Percentiles rank a stretch among this genome's conserved stretches.
phyloP scores from a whole-genome alignment of 495 filamentous ascomycete species.

The Aspergillus carlsbadensis region DNA sequence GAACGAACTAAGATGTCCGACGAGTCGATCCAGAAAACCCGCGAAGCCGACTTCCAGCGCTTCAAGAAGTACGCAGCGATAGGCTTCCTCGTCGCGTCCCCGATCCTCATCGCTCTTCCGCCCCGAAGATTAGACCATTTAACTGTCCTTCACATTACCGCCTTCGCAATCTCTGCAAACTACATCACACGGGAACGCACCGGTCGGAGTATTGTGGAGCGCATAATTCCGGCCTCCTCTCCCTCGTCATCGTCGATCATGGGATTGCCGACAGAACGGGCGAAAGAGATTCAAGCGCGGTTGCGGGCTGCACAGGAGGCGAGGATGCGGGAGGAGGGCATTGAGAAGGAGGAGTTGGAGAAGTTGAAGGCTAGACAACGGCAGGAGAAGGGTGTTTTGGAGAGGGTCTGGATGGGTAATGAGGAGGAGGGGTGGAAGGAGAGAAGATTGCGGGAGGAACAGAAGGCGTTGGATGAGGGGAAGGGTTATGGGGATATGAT shows the following conservation, averaged over 20 bases:
- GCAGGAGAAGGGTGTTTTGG: conserved; percentile 42
- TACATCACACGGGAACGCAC: conserved; percentile 55
- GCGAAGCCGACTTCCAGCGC: conserved; percentile 47
- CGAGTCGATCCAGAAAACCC: conserved; percentile 1
- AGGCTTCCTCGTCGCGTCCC: conserved; percentile 63
- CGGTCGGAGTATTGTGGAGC: conserved; percentile 52
- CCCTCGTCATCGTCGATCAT: conserved; percentile 1
- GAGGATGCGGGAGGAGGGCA: conserved; percentile 32
- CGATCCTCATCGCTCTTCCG: conserved; percentile 70
- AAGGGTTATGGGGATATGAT: conserved; percentile 82
- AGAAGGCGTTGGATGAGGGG: conserved; percentile 70
- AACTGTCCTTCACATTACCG: conserved; percentile 57
- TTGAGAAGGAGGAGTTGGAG: conserved; percentile 35
- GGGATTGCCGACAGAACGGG: conserved; percentile 54
- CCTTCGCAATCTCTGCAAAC: conserved; percentile 64
- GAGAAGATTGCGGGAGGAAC: conserved; percentile 66
- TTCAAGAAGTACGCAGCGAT: conserved; percentile 61
- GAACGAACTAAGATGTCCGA: no score
- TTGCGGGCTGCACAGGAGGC: conserved; percentile 39
- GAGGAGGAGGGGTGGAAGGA: conserved; percentile 70
- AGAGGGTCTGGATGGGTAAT: conserved; percentile 64
- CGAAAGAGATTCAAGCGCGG: conserved; percentile 49
- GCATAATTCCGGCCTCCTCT: conserved; percentile 27
- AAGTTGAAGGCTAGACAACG: conserved; percentile 36
- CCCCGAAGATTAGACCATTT: conserved; percentile 71